phyloP scores from a whole-genome alignment of 331 rosid genomes.

The Acacia concinna region DNA sequence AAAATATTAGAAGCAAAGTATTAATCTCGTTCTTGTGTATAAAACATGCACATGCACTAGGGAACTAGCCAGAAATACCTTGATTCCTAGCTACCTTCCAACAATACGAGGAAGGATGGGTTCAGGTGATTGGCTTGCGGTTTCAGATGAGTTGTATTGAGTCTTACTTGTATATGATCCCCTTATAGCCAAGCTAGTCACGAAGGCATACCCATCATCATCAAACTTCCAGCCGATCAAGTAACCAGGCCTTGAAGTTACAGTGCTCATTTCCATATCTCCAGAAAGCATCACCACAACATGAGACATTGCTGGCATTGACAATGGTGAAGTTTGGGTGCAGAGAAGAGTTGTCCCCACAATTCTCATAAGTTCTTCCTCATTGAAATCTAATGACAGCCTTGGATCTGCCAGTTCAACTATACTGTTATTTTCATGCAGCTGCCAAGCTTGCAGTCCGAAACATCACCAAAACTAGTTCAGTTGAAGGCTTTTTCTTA shows the following conservation, averaged over 20 bases:
- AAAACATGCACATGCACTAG: neutral
- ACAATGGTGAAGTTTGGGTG: constrained; percentile 72
- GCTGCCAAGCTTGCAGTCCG: constrained; percentile 60
- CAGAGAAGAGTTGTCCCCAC: constrained; percentile 63
- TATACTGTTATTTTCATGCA: constrained; percentile 55
- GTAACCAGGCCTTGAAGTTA: constrained; percentile 68
- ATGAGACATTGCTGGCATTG: constrained; percentile 73
- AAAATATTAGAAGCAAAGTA: no score
- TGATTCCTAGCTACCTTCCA: constrained; percentile 40
- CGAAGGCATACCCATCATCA: constrained; percentile 33
- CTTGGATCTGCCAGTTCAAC: constrained; percentile 53
- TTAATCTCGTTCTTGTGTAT: no score
- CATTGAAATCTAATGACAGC: constrained; percentile 41
- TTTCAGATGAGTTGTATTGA: constrained; percentile 31
- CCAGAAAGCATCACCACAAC: constrained; percentile 80
- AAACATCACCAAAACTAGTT: neutral
- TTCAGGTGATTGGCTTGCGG: constrained; percentile 34
- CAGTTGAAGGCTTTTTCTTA: neutral
- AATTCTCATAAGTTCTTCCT: constrained; percentile 53
- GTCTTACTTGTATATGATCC: constrained; percentile 35
- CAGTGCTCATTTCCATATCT: constrained; percentile 56
- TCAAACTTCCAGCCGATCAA: constrained; percentile 61
- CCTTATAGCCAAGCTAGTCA: constrained; percentile 21
- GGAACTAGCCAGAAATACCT: neutral
- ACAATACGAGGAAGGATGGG: constrained; percentile 34